Evolutionary conservation across 2,329 filamentous ascomycete species (phyloP).

Genomic region (Colletotrichum euphorbiae): DNA sequence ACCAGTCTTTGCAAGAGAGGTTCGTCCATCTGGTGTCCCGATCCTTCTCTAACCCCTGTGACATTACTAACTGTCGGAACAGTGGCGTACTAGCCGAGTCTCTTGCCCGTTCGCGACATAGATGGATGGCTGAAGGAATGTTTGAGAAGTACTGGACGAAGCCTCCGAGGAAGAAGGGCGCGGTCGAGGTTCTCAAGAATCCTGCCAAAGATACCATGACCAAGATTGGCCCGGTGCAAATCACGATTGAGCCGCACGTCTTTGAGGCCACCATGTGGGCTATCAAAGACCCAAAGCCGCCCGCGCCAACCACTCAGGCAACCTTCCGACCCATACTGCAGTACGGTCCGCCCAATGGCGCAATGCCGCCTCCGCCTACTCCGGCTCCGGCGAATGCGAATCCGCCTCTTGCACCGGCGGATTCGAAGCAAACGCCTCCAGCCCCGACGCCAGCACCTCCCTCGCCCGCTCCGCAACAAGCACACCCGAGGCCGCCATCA

Average conservation of each 20-base stretch:
- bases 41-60: slow-evolving; percentile 33
- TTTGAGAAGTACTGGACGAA: slow-evolving; percentile 86
- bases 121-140: slow-evolving; percentile 78
- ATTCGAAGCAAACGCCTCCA: slow-evolving; percentile 42
- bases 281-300: slow-evolving; percentile 72
- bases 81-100: slow-evolving; percentile 83
- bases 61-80: slow-evolving; percentile 31
- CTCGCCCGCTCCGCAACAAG: slow-evolving; percentile 22
- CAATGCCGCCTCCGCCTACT: slow-evolving; percentile 64
- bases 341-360: slow-evolving; percentile 73
- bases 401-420: slow-evolving; percentile 30
- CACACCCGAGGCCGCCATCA: slow-evolving; percentile 23
- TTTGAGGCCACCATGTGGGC: slow-evolving; percentile 81
- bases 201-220: slow-evolving; percentile 78
- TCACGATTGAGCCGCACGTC: slow-evolving; percentile 83
- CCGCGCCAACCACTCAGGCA: slow-evolving; percentile 43
- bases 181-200: slow-evolving; percentile 73
- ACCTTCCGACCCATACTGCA: slow-evolving; percentile 69
- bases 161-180: slow-evolving; percentile 75
- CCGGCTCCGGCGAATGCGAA: slow-evolving; percentile 31
- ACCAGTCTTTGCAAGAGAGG: slow-evolving; percentile 81
- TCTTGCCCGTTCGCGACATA: slow-evolving; percentile 76
- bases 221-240: slow-evolving; percentile 77
- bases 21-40: slow-evolving; percentile 46
- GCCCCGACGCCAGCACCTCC: slow-evolving; percentile 22